phyloP scores from a whole-genome alignment of 129 eudicot genomes.

The sunflower (Helianthus annuus) region HanXRQr2.0-SUNRISE NC_035448.2:29308125-29308624 shows the following conservation, averaged over 20 bases:
- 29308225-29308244: neutral
- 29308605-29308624: conserved; percentile 24
- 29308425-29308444: neutral
- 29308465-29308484: neutral
- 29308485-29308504: conserved; percentile 2
- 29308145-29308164: neutral
- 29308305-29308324: neutral
- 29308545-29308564: conserved; percentile 80
- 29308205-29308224: neutral
- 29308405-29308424: neutral
- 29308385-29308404: neutral
- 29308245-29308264: neutral
- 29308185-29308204: neutral
- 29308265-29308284: neutral
- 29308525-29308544: conserved; percentile 68
- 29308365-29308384: neutral
- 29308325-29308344: neutral
- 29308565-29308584: conserved; percentile 78
- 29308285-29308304: neutral
- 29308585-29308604: conserved; percentile 45
- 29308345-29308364: neutral
- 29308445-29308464: neutral
- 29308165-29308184: neutral
- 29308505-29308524: conserved; percentile 34
- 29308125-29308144: neutral